Conservation (phyloP, 495 filamentous ascomycete genomes). For the Penicillium bialowiezense region DNA sequence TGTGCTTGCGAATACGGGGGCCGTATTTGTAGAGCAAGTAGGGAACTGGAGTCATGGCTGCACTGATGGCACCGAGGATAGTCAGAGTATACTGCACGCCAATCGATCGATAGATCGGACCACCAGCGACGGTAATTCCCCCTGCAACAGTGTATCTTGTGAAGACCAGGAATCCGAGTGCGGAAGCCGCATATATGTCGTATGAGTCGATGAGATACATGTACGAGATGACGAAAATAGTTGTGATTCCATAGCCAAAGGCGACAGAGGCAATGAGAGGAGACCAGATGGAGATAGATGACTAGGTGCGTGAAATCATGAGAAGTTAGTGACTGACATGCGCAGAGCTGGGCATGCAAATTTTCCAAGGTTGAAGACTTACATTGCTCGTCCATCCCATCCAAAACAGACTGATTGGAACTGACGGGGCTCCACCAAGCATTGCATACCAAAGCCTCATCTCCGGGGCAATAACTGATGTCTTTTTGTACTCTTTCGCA, state of each 20-base stretch:
- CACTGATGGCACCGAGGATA: slow-evolving; percentile 44
- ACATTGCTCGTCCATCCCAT: slow-evolving; percentile 56
- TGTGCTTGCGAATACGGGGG: slow-evolving; percentile 36
- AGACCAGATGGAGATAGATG: slow-evolving; percentile 50
- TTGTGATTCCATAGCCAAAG: slow-evolving; percentile 49
- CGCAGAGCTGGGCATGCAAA: background rate
- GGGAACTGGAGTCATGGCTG: slow-evolving; percentile 45
- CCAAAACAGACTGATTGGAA: slow-evolving; percentile 60
- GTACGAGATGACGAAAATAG: slow-evolving; percentile 45
- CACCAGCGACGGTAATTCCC: slow-evolving; percentile 38
- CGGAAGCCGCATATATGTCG: slow-evolving; percentile 34
- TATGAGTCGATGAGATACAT: slow-evolving; percentile 55
- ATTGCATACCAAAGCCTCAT: slow-evolving; percentile 56
- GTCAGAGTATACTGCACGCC: slow-evolving; percentile 52
- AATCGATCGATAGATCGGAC: slow-evolving; percentile 46
- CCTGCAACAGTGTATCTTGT: slow-evolving; percentile 47
- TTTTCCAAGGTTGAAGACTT: slow-evolving; percentile 6
- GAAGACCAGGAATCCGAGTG: slow-evolving; percentile 43
- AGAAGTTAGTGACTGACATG: background rate
- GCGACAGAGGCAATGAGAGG: slow-evolving; percentile 42
- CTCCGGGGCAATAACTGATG: slow-evolving; percentile 42
- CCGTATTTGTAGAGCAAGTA: slow-evolving; percentile 53
- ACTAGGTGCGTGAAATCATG: slow-evolving; percentile 16
- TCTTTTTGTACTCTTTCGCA: background rate
- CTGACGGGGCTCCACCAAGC: slow-evolving; percentile 48